Percentiles rank a stretch among this genome's conserved stretches.
Evolutionary conservation across 257 asterid species (phyloP).

Genomic region (Gentiana straminea): DNA sequence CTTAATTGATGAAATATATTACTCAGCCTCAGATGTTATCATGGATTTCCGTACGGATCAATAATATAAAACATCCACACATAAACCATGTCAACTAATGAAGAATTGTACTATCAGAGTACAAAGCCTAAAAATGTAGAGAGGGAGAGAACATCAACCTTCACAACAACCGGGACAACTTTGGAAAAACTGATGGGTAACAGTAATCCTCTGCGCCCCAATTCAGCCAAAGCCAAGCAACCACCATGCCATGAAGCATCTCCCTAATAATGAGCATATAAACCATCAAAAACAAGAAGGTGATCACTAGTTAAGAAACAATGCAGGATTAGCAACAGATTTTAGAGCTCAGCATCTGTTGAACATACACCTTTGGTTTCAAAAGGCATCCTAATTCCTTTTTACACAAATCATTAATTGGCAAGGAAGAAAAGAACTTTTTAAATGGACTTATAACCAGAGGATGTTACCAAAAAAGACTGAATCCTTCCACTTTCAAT

Average conservation of each 20-base stretch:
- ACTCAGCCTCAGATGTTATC: too few relatives aligned
- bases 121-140: constrained; percentile 10
- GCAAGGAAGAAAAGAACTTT: background rate
- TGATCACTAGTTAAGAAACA: background rate
- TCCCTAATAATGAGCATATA: constrained; percentile 43
- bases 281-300: background rate
- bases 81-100: constrained; percentile 1
- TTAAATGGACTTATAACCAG: too few relatives aligned
- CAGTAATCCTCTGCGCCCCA: constrained; percentile 95
- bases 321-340: too few relatives aligned
- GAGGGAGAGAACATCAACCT: constrained; percentile 27
- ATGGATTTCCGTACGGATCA: too few relatives aligned
- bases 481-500: too few relatives aligned
- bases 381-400: background rate
- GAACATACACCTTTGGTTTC: constrained; percentile 1
- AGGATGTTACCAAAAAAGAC: too few relatives aligned
- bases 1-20: too few relatives aligned
- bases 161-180: constrained; percentile 83
- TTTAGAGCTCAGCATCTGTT: background rate
- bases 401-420: background rate
- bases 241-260: constrained; percentile 99
- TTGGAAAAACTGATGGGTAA: constrained; percentile 73
- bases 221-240: constrained; percentile 95
- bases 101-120: background rate
- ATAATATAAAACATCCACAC: too few relatives aligned